phyloP scores from a whole-genome alignment of 257 asterid genomes.

The Solanum etuberosum region DNA sequence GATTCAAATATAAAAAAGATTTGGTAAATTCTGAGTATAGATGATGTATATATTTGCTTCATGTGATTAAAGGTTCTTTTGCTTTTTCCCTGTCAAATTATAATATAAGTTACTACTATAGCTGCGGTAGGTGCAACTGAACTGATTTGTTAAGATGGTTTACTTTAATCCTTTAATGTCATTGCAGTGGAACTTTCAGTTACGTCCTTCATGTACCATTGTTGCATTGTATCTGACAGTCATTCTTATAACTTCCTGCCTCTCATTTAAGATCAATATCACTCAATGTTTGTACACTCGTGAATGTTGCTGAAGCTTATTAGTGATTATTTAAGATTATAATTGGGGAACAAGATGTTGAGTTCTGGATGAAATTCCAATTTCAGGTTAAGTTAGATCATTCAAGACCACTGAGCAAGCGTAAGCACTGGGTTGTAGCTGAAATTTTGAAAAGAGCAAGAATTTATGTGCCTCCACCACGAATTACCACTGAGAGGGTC shows the following conservation, averaged over 20 bases:
- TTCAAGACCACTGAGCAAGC: slow-evolving; percentile 84
- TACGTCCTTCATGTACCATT: not conserved
- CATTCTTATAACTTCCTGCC: not conserved
- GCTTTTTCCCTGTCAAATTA: not conserved
- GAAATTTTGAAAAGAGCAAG: slow-evolving; percentile 77
- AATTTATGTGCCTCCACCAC: slow-evolving; percentile 39
- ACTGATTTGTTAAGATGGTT: not conserved
- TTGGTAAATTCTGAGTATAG: not conserved
- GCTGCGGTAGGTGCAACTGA: not conserved
- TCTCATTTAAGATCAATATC: not conserved
- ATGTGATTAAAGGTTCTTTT: not conserved
- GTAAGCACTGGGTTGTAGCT: slow-evolving; percentile 63
- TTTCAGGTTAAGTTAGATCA: slow-evolving; percentile 75
- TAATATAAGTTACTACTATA: not conserved
- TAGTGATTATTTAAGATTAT: too few relatives aligned
- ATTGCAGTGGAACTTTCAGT: not conserved
- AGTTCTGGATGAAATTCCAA: not conserved
- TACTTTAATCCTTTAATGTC: not conserved
- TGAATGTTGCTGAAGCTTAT: not conserved
- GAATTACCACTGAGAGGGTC: not conserved
- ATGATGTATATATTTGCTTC: not conserved
- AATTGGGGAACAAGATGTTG: not conserved
- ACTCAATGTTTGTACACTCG: not conserved
- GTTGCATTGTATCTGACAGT: not conserved
- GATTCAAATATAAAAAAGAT: not conserved